Percentiles rank a stretch among this genome's conserved stretches.
Conservation (phyloP, 2,329 filamentous ascomycete species). For the Aspergillus hortae region DNA sequence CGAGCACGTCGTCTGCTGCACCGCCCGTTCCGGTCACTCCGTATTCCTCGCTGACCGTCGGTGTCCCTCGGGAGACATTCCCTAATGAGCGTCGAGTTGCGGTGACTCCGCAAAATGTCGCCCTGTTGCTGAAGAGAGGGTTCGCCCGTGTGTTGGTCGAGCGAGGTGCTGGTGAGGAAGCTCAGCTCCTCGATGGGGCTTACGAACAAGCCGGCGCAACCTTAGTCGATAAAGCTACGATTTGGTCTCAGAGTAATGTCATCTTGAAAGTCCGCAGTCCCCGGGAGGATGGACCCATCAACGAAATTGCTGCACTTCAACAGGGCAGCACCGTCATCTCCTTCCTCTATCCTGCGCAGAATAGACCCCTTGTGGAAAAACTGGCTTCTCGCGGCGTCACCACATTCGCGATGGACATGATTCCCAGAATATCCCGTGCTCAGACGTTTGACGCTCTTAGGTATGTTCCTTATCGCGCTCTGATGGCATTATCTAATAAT, state of each 20-base stretch:
- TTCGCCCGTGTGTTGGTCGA: conserved; percentile 75
- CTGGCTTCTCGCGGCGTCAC: conserved; percentile 69
- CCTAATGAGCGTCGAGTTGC: conserved; percentile 78
- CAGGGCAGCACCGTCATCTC: conserved; percentile 73
- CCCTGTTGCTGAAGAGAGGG: conserved; percentile 79
- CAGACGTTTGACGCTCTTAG: conserved; percentile 81
- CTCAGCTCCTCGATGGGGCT: conserved; percentile 72
- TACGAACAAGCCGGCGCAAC: conserved; percentile 77
- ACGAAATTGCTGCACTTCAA: conserved; percentile 66
- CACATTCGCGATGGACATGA: conserved; percentile 87
- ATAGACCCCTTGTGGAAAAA: conserved; percentile 69
- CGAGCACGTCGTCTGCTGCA: conserved; percentile 20
- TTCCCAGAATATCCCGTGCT: conserved; percentile 82
- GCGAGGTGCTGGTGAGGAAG: conserved; percentile 71
- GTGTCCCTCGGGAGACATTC: conserved; percentile 75
- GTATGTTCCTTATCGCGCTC: conserved; percentile 13
- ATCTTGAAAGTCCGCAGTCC: conserved; percentile 81
- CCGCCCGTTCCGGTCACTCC: conserved; percentile 43
- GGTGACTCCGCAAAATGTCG: conserved; percentile 78
- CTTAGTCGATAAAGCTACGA: conserved; percentile 63
- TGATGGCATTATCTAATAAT: not conserved
- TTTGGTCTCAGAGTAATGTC: conserved; percentile 75
- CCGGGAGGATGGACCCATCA: conserved; percentile 52
- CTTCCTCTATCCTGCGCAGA: conserved; percentile 79
- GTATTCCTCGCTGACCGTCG: conserved; percentile 70